Conservation (phyloP, 169 alveolate species). For the Eimeria brunetti region DNA sequence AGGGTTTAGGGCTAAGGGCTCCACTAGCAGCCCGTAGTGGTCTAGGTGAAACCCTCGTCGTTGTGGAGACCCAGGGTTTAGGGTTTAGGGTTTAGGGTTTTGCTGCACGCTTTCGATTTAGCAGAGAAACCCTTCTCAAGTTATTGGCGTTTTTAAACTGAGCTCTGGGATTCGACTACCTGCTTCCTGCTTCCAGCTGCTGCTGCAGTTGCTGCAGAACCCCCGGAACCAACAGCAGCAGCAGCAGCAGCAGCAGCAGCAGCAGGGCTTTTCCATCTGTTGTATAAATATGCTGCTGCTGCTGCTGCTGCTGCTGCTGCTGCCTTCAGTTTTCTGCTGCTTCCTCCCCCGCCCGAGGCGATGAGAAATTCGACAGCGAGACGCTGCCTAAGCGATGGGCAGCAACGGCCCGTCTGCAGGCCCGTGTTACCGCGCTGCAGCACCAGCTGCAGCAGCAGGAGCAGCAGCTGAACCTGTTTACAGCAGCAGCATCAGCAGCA, state of each 20-base stretch:
- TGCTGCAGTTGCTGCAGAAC: too few species aligned
- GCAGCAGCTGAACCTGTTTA: conserved; percentile 49
- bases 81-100: too few species aligned
- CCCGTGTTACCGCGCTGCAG: conserved; percentile 55
- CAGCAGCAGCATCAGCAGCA: conserved; percentile 22
- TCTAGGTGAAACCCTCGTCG: too few species aligned
- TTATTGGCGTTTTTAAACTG: too few species aligned
- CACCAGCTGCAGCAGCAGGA: conserved; percentile 59
- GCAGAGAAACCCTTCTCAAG: too few species aligned
- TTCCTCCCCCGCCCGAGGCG: not conserved
- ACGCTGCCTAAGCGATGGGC: conserved; percentile 69
- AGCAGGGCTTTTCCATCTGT: not conserved
- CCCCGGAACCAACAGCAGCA: too few species aligned
- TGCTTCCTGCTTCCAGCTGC: too few species aligned
- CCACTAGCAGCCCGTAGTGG: too few species aligned
- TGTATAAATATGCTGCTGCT: not conserved
- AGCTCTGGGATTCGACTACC: too few species aligned
- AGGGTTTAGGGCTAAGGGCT: too few species aligned
- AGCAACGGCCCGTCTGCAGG: conserved; percentile 71
- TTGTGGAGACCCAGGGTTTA: too few species aligned
- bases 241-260: conserved; percentile 11
- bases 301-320: not conserved
- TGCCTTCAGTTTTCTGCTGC: conserved; percentile 59
- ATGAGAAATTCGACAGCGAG: conserved; percentile 58
- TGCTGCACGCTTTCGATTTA: not conserved